Evolutionary conservation across 305 asterid genomes (phyloP).

Genomic region (Andrographis paniculata): DNA sequence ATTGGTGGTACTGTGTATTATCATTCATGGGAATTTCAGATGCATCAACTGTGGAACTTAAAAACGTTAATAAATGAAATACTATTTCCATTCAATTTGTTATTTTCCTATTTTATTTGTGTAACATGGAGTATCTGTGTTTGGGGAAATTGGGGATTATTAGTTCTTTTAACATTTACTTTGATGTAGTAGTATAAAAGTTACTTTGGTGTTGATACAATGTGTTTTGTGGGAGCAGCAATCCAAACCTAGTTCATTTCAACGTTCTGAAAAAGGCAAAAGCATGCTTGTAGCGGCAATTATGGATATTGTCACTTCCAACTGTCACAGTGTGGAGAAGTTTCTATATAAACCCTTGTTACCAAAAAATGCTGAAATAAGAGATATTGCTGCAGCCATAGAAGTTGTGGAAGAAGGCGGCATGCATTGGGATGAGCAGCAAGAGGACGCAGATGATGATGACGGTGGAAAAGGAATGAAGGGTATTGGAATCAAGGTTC

Average conservation of each 20-base stretch:
- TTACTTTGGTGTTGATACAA: constrained; percentile 29
- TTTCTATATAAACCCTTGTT: constrained; percentile 52
- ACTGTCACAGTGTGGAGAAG: constrained; percentile 69
- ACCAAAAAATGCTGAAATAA: constrained; percentile 71
- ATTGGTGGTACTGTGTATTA: too few species aligned
- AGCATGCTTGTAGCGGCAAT: constrained; percentile 99
- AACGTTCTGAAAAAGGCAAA: constrained; percentile 82
- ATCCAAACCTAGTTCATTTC: constrained; percentile 63
- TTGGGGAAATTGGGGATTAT: not conserved
- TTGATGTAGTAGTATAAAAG: constrained; percentile 52
- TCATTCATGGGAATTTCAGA: too few species aligned
- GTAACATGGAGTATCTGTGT: not conserved
- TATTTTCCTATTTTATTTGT: too few species aligned
- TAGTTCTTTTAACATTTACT: constrained; percentile 64
- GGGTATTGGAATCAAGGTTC: constrained; percentile 94
- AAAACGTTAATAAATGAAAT: too few species aligned
- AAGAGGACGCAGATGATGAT: constrained; percentile 48
- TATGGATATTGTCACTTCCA: constrained; percentile 90
- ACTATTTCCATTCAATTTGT: too few species aligned
- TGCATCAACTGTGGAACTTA: too few species aligned
- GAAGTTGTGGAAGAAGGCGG: constrained; percentile 91
- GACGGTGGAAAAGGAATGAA: constrained; percentile 60
- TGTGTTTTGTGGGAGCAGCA: constrained; percentile 59
- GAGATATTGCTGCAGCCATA: constrained; percentile 95
- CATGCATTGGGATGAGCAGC: constrained; percentile 88